A percentile compares a stretch with the other conserved stretches of the same genome.
Conservation (phyloP, 768 basidiomycete genomes). For the Leccinum disarticulatum region DNA sequence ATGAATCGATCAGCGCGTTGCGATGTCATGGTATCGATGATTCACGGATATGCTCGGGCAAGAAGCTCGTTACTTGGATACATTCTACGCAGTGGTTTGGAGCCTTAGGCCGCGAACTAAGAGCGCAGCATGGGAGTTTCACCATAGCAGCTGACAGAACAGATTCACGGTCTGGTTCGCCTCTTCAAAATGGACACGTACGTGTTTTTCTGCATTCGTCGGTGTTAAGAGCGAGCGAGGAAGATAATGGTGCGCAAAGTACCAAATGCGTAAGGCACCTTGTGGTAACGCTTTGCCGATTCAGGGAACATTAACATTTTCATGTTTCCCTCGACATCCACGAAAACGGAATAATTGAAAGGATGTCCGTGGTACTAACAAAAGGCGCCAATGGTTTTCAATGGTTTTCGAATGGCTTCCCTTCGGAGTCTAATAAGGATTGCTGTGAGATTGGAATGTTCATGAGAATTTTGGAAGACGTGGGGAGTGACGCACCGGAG, state of each 20-base stretch:
- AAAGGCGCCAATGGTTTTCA: background rate
- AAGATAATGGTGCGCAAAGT: slow-evolving; percentile 49
- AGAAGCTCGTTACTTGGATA: slow-evolving; percentile 54
- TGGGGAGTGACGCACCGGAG: background rate
- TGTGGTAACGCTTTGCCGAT: slow-evolving; percentile 65
- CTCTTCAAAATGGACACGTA: slow-evolving; percentile 45
- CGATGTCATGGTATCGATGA: slow-evolving; percentile 57
- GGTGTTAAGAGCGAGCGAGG: slow-evolving; percentile 59
- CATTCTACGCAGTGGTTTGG: slow-evolving; percentile 38
- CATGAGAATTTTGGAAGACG: background rate
- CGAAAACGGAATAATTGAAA: background rate
- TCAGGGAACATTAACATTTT: background rate
- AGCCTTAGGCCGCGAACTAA: slow-evolving; percentile 57
- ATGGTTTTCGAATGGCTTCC: background rate
- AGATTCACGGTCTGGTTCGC: slow-evolving; percentile 53
- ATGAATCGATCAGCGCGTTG: slow-evolving; percentile 53
- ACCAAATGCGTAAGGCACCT: slow-evolving; percentile 50
- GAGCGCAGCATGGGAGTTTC: slow-evolving; percentile 55
- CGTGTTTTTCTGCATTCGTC: slow-evolving; percentile 44
- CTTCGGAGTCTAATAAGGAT: background rate
- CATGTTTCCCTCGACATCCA: background rate
- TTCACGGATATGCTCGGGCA: slow-evolving; percentile 53
- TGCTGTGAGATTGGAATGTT: background rate
- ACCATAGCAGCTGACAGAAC: slow-evolving; percentile 49
- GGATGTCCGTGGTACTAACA: background rate